Evolutionary conservation across 2,329 filamentous ascomycete genomes (phyloP).

Genomic region (Pseudocercospora fijiensis): DNA sequence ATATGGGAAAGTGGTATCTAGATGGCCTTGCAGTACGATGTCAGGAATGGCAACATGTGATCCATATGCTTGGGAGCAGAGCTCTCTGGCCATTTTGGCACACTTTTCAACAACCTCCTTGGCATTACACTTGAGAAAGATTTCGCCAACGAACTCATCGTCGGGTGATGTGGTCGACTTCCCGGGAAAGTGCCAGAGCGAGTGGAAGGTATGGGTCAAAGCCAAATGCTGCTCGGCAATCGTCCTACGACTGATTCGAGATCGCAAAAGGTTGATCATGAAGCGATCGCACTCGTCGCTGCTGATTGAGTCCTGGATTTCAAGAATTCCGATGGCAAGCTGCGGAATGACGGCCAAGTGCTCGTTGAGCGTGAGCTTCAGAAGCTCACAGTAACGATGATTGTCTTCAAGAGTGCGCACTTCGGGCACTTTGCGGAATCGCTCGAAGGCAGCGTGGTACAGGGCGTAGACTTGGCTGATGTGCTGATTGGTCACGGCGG

Average conservation of each 20-base stretch:
- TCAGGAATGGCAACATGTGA: slow-evolving; percentile 70
- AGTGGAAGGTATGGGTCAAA: slow-evolving; percentile 89
- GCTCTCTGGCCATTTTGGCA: slow-evolving; percentile 69
- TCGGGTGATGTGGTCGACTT: slow-evolving; percentile 59
- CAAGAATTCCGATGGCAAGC: slow-evolving; percentile 88
- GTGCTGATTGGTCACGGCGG: slow-evolving; percentile 92
- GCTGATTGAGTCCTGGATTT: slow-evolving; percentile 80
- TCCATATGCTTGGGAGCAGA: slow-evolving; percentile 74
- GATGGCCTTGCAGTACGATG: slow-evolving; percentile 78
- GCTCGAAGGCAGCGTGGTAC: slow-evolving; percentile 96
- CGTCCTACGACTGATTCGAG: slow-evolving; percentile 88
- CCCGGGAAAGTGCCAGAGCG: slow-evolving; percentile 82
- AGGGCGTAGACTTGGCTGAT: slow-evolving; percentile 94
- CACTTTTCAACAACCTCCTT: slow-evolving; percentile 85
- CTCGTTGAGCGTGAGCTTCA: slow-evolving; percentile 76
- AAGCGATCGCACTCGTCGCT: slow-evolving; percentile 82
- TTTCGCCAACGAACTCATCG: slow-evolving; percentile 88
- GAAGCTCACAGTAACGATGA: slow-evolving; percentile 76
- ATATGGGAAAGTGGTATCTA: slow-evolving; percentile 90
- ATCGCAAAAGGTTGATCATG: slow-evolving; percentile 90
- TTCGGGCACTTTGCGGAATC: slow-evolving; percentile 77
- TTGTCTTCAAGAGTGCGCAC: slow-evolving; percentile 87
- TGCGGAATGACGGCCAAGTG: slow-evolving; percentile 93
- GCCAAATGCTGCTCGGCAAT: slow-evolving; percentile 97
- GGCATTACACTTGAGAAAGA: slow-evolving; percentile 90